Base-by-base conservation (phyloP, 345 rosid genomes). In the Triadica sebifera region DNA sequence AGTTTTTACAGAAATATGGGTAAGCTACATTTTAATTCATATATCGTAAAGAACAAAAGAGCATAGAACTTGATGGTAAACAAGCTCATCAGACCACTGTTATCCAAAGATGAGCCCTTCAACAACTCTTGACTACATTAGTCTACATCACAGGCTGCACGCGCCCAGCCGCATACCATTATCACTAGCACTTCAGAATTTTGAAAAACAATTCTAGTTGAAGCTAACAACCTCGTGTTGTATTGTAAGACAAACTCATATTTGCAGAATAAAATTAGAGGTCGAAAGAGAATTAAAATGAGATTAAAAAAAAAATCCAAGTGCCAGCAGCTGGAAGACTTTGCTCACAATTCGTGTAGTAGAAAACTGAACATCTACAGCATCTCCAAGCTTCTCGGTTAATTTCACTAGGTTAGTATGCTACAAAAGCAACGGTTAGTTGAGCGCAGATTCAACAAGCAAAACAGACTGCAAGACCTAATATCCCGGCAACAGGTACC, bases 21-120 rank as follows among this genome's bases (percentile, higher is more conserved):
- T n/a, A 49, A 46, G 70, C 50, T 15, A 70, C 69, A 73, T 63
- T 62, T 65, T 19, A 50, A 70, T 71, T 70, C 22, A 65, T 57
- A 49, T 45, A 62, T 60, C 56, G 25, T 50, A 50, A 8, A 4
- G 19, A 52, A 51, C 41, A n/a, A n/a, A n/a, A n/a, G 57, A 66
- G 52, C 12, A 72, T 29, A 25, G 69, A 51, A 51, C 47, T 20
- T 50, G 67, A 46, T 13, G 12, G 29, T 1, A 52, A 72, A 67
- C 57, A 39, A 41, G 69, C 39, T 64, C 39, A 39, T 15, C 12
- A 34, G 4, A 12, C 34, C 1, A 49, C 20, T 52, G 70, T 53
- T 38, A 13, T 45, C 58, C 17, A 0, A n/a, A n/a, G n/a, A n/a
- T n/a, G n/a, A n/a, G n/a, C n/a, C n/a, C 34, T 29, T 29, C 34